Percentiles rank a stretch among this genome's conserved stretches.
These are phyloP conservation scores for Miamiensis avidus DNA, from an alignment of 169 alveolate species.

Conservation along the genomic window DNA sequence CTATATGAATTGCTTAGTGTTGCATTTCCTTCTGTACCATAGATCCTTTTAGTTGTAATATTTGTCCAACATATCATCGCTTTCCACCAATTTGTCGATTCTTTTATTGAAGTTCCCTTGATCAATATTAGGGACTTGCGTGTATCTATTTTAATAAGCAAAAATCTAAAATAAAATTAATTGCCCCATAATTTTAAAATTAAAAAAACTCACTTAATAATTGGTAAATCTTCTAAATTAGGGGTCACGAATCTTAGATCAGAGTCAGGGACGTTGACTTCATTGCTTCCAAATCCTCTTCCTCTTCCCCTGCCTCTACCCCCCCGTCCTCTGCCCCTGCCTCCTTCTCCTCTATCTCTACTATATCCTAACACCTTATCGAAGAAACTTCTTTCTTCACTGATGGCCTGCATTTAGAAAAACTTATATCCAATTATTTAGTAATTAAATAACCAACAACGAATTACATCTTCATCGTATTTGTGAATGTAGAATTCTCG, in stretches of 20 bases:
- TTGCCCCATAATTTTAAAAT: background rate
- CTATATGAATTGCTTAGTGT: constrained; percentile 9
- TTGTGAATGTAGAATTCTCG: constrained; percentile 38
- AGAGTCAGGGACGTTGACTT: background rate
- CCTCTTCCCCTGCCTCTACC: background rate
- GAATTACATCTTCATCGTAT: constrained; percentile 27
- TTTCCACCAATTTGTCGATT: background rate
- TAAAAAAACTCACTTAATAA: background rate
- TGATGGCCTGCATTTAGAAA: background rate
- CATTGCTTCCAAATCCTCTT: background rate
- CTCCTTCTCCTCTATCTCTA: background rate
- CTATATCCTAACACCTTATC: background rate
- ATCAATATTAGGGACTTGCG: background rate
- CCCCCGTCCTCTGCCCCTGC: background rate
- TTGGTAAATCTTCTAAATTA: background rate
- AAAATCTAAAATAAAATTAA: no score
- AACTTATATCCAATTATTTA: no score
- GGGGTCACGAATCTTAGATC: background rate
- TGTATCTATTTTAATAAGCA: background rate
- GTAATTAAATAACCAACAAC: no score
- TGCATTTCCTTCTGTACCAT: constrained; percentile 8
- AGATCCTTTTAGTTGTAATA: background rate
- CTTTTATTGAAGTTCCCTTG: no score
- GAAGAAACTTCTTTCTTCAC: background rate
- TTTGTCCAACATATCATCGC: background rate